phyloP scores from a whole-genome alignment of 495 filamentous ascomycete genomes.

The Hyphodiscus hymeniophilus region DNA sequence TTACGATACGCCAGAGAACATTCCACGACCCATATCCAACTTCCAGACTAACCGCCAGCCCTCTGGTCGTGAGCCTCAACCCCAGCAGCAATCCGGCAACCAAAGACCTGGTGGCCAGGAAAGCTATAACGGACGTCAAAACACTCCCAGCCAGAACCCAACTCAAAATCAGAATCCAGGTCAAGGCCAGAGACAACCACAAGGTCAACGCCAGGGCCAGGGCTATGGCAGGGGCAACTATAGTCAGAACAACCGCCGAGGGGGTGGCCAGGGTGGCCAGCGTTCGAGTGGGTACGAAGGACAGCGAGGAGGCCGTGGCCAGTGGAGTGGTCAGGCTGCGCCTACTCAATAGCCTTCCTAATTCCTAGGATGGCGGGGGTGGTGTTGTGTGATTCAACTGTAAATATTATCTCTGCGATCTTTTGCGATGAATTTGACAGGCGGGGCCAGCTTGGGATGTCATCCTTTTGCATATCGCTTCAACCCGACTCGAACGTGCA shows the following conservation, averaged over 20 bases:
- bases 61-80: conserved; percentile 24
- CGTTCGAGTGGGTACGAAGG: conserved; percentile 33
- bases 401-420: conserved; percentile 21
- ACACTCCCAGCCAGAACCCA: conserved; percentile 4
- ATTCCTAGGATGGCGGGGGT: background rate
- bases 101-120: conserved; percentile 13
- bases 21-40: conserved; percentile 65
- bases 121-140: conserved; percentile 19
- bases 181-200: conserved; percentile 32
- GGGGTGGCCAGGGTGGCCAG: conserved; percentile 24
- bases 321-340: conserved; percentile 5
- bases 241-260: conserved; percentile 27
- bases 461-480: conserved; percentile 6
- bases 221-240: conserved; percentile 20
- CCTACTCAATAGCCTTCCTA: conserved; percentile 18
- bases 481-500: background rate
- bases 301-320: conserved; percentile 35
- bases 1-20: conserved; percentile 91
- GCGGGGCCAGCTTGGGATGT: conserved; percentile 8
- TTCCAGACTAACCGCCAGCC: conserved; percentile 25
- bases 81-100: conserved; percentile 19
- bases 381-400: conserved; percentile 15
- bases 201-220: conserved; percentile 23
- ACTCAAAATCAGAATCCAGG: conserved; percentile 19
- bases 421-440: conserved; percentile 21